phyloP scores from a whole-genome alignment of 805 yeast species.

The Metschnikowia lunata region DNA sequence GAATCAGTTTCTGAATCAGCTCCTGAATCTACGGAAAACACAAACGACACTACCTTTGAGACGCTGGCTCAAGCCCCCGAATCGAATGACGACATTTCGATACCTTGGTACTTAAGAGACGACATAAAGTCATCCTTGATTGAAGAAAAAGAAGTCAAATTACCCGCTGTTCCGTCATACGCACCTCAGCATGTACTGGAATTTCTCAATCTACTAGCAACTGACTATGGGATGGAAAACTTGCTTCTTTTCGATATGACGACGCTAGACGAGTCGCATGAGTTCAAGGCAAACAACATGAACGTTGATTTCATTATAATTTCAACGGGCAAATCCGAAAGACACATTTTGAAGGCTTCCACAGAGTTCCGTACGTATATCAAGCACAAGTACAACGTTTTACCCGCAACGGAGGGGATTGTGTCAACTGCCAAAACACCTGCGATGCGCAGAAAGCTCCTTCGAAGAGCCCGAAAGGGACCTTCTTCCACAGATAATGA shows the following conservation, averaged over 20 bases:
- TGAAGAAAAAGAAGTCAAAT: slow-evolving; percentile 17
- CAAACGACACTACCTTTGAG: neutral
- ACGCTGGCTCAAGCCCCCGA: neutral
- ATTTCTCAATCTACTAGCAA: slow-evolving; percentile 45
- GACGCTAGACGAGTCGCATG: slow-evolving; percentile 28
- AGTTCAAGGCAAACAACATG: slow-evolving; percentile 24
- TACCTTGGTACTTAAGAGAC: slow-evolving; percentile 63
- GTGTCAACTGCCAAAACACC: slow-evolving; percentile 50
- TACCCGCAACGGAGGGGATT: slow-evolving; percentile 68
- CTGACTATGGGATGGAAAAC: slow-evolving; percentile 63
- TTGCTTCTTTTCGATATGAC: slow-evolving; percentile 62
- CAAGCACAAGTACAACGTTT: slow-evolving; percentile 40
- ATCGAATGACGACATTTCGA: slow-evolving; percentile 1
- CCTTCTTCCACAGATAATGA: slow-evolving; percentile 50
- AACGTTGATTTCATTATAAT: slow-evolving; percentile 45
- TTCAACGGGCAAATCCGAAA: slow-evolving; percentile 70
- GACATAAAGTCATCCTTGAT: slow-evolving; percentile 31
- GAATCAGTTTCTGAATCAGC: too few species aligned
- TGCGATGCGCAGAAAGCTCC: slow-evolving; percentile 33
- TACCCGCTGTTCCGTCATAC: slow-evolving; percentile 57
- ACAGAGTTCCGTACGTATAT: slow-evolving; percentile 51
- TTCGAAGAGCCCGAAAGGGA: slow-evolving; percentile 52
- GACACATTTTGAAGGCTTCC: slow-evolving; percentile 71
- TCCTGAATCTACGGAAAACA: neutral
- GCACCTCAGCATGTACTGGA: slow-evolving; percentile 51